A percentile compares a stretch with the other conserved stretches of the same genome.
Evolutionary conservation across 345 rosid species (phyloP).

Genomic region (Aquilaria yunnanensis): DNA sequence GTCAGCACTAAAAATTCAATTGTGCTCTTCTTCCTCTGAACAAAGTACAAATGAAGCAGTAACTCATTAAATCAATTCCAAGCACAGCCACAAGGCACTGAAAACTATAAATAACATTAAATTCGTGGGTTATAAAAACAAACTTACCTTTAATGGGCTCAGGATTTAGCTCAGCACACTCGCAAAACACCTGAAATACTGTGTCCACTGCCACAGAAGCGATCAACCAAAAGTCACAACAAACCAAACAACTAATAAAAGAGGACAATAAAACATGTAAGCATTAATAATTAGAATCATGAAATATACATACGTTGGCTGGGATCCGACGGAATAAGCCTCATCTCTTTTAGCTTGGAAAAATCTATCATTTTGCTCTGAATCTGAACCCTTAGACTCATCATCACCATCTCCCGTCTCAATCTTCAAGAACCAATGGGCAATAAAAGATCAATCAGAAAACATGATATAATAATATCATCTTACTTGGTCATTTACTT

Average conservation of each 20-base stretch:
- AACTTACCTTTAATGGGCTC: slow-evolving; percentile 71
- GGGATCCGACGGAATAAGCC: slow-evolving; percentile 89
- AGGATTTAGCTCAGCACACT: slow-evolving; percentile 94
- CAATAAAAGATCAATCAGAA: no score
- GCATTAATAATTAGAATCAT: slow-evolving; percentile 1
- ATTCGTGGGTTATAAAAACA: background rate
- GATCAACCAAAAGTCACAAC: slow-evolving; percentile 4
- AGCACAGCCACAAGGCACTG: background rate
- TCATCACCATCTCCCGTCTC: slow-evolving; percentile 59
- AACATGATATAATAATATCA: no score
- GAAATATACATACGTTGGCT: slow-evolving; percentile 46
- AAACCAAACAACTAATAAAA: background rate
- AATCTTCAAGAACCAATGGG: slow-evolving; percentile 52
- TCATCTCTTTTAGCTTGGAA: slow-evolving; percentile 74
- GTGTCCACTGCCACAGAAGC: slow-evolving; percentile 59
- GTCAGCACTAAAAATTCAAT: slow-evolving; percentile 87
- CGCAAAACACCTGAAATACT: slow-evolving; percentile 74
- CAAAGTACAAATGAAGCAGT: slow-evolving; percentile 1
- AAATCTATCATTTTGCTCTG: slow-evolving; percentile 57
- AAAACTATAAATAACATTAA: background rate
- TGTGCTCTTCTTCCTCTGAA: slow-evolving; percentile 38
- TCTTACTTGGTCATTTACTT: no score
- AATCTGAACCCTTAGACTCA: slow-evolving; percentile 53
- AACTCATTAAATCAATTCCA: background rate
- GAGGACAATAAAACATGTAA: slow-evolving; percentile 3